phyloP scores from a whole-genome alignment of 2,329 filamentous ascomycete genomes.

The Penicillium sp. region DNA sequence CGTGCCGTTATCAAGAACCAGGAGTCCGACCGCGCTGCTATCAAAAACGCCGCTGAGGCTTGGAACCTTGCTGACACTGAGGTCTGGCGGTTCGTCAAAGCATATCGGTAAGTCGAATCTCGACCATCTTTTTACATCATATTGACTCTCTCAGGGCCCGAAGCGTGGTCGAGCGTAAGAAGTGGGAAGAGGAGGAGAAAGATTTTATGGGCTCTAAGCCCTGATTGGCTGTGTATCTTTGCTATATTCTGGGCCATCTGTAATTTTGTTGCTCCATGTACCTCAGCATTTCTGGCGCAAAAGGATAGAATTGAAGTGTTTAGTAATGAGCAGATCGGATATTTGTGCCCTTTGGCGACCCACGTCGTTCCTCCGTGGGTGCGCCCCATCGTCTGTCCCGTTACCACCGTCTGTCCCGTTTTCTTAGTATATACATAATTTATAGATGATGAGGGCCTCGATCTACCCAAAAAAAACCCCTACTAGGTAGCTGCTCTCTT shows the following conservation, averaged over 20 bases:
- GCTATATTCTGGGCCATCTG: constrained; percentile 10
- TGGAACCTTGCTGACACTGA: constrained; percentile 60
- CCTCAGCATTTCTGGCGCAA: constrained; percentile 17
- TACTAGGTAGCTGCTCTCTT: too few relatives aligned
- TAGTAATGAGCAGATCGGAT: constrained; percentile 4
- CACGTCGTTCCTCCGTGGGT: too few relatives aligned
- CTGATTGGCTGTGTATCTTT: constrained; percentile 10
- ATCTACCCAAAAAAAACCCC: too few relatives aligned
- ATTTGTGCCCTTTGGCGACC: too few relatives aligned
- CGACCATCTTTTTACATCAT: constrained; percentile 1
- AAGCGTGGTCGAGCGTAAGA: constrained; percentile 50
- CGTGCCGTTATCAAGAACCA: constrained; percentile 41
- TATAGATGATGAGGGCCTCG: too few relatives aligned
- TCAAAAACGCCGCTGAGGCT: constrained; percentile 44
- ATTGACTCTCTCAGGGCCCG: constrained; percentile 41
- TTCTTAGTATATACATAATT: too few relatives aligned
- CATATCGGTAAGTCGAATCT: constrained; percentile 44
- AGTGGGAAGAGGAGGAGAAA: constrained; percentile 58
- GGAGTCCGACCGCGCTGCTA: constrained; percentile 33
- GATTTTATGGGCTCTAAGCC: constrained; percentile 46
- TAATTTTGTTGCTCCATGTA: constrained; percentile 11
- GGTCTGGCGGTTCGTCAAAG: constrained; percentile 58
- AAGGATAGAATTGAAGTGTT: neutral
- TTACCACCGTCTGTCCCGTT: too few relatives aligned
- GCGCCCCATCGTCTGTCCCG: too few relatives aligned